Base-by-base conservation (phyloP, 495 filamentous ascomycete genomes). In the Daldinia childiae region DNA sequence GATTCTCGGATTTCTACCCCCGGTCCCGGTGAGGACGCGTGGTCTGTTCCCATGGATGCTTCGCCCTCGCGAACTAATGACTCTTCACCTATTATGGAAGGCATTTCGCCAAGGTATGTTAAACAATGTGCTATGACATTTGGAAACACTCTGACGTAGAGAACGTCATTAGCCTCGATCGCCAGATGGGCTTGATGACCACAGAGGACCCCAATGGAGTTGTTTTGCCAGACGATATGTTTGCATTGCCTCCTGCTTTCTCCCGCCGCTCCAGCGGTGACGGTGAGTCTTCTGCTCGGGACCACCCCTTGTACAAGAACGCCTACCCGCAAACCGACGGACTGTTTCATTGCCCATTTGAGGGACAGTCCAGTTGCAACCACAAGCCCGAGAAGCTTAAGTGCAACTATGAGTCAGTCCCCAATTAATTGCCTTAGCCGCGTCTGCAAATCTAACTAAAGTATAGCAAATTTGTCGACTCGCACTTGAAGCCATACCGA, bases 361-460 rank as follows among this genome's bases (percentile, higher is more conserved):
- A 91, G 79, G 88, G 87, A 78, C 85, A 92, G 68, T 81, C 89
- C 45, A 88, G 85, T 66, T 96, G 93, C 87, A 90, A 86, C 77
- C 93, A 96, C 85, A 90, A 90, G 74, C 89, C 93, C 21, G 93
- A 92, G 71, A 93, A 93, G 79, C 90, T 97, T 68, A 97, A 97
- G 86, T 98, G 94, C 89, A 94, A 95, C 81, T 98, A 97, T 79
- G 93, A 97, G 94, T 94, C 90, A 88, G 91, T 76, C 36, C 21
- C 66, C 30, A 63, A 55, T 48, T 34, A 63, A 55, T 48, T 34
- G 21, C 45, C 54, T 39, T 52, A 77, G 66, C 36, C 38, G 55
- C 65, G 64, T n/a, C 50, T 67, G 65, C 21, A 50, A 55, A 60
- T 72, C 72, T 80, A 76, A 83, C 60, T 71, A 77, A 80, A 80